These are phyloP conservation scores for Emergomyces africanus DNA, from an alignment of 2,329 filamentous ascomycete genomes.

Conservation along the genomic window DNA sequence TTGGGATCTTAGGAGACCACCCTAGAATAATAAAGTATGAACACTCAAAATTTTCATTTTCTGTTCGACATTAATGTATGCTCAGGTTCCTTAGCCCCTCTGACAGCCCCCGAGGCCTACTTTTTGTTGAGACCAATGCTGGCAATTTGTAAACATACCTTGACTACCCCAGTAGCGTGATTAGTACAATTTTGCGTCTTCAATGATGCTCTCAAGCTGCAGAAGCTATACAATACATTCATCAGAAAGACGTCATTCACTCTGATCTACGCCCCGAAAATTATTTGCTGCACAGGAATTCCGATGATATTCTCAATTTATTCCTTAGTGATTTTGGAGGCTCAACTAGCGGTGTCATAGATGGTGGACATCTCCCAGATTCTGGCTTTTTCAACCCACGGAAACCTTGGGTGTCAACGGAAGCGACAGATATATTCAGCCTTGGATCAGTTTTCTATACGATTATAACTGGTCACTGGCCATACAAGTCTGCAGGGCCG, in stretches of 20 bases:
- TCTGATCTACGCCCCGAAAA: conserved; percentile 23
- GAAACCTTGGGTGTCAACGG: conserved; percentile 7
- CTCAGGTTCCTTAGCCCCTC: conserved; percentile 5
- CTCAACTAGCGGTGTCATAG: conserved; percentile 18
- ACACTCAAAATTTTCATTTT: not conserved
- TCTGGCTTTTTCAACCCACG: conserved; percentile 13
- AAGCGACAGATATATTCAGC: conserved; percentile 11
- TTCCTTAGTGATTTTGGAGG: conserved; percentile 23
- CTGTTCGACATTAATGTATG: conserved; percentile 4
- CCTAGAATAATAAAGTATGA: conserved; percentile 7
- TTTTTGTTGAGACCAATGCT: conserved; percentile 14
- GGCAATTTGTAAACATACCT: conserved; percentile 12
- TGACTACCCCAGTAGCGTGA: conserved; percentile 10
- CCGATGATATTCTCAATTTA: conserved; percentile 15
- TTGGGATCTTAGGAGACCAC: conserved; percentile 6
- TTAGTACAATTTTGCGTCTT: conserved; percentile 8
- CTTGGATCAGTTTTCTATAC: conserved; percentile 8
- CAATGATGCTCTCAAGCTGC: conserved; percentile 19
- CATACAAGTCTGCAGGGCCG: conserved; percentile 3
- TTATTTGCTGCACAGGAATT: conserved; percentile 19
- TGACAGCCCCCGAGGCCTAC: conserved; percentile 6
- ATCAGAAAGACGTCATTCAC: conserved; percentile 20
- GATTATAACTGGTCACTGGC: conserved; percentile 9
- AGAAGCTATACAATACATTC: conserved; percentile 19
- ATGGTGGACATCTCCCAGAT: conserved; percentile 16